phyloP scores from a whole-genome alignment of 208 protist species.

The Zelonia costaricensis region DNA sequence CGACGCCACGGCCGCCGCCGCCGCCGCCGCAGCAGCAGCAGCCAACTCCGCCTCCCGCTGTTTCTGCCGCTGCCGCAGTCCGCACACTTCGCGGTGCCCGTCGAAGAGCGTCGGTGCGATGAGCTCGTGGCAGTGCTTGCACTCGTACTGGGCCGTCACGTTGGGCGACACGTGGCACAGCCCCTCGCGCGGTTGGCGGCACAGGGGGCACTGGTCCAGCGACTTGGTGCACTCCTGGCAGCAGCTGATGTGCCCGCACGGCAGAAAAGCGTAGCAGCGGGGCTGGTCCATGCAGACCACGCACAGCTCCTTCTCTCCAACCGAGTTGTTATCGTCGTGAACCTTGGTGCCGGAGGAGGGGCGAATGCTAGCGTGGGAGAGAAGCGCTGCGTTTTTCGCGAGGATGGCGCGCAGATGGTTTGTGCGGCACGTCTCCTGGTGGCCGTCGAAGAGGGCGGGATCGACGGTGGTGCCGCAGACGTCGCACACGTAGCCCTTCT shows the following conservation, averaged over 20 bases:
- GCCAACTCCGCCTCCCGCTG: conserved; percentile 21
- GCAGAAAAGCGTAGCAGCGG: conserved; percentile 77
- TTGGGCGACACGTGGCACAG: conserved; percentile 58
- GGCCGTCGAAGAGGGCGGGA: conserved; percentile 52
- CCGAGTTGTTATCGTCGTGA: conserved; percentile 6
- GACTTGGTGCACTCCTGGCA: conserved; percentile 60
- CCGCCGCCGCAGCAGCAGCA: not conserved
- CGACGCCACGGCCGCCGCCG: not conserved
- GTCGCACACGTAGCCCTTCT: conserved; percentile 27
- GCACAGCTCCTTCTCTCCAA: conserved; percentile 65
- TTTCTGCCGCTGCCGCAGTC: conserved; percentile 39
- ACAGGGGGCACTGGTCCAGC: conserved; percentile 77
- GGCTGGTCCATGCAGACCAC: conserved; percentile 69
- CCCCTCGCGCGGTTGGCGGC: conserved; percentile 50
- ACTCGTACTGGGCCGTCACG: conserved; percentile 58
- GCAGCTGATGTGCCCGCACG: conserved; percentile 83
- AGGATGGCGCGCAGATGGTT: conserved; percentile 28
- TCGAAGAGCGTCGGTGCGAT: conserved; percentile 81
- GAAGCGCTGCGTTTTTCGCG: conserved; percentile 21
- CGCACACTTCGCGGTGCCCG: conserved; percentile 86
- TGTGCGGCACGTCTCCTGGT: conserved; percentile 57
- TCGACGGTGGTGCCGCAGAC: conserved; percentile 51
- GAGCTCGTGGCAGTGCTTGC: conserved; percentile 61
- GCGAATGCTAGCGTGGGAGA: conserved; percentile 13
- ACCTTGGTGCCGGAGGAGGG: conserved; percentile 17